phyloP scores from a whole-genome alignment of 179 eudicot genomes.

The Carnegiea gigantea region DNA sequence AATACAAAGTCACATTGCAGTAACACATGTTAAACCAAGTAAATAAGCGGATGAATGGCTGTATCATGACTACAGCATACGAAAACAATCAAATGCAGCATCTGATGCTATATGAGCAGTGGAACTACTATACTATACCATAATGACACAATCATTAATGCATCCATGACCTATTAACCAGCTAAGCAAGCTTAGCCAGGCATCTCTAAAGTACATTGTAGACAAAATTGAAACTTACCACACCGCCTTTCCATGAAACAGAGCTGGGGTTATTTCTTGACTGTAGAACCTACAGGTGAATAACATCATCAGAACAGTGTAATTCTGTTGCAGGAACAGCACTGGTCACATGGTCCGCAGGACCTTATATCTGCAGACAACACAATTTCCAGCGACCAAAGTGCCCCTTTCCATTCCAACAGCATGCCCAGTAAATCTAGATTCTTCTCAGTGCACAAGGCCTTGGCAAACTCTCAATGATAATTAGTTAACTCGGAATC shows the following conservation, averaged over 20 bases:
- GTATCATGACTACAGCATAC: not conserved
- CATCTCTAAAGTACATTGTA: not conserved
- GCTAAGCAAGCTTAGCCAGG: not conserved
- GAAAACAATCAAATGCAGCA: not conserved
- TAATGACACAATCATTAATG: not conserved
- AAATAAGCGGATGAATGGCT: not conserved
- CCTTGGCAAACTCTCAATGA: not conserved
- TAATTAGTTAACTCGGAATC: not conserved
- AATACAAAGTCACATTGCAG: not conserved
- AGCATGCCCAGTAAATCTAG: not conserved
- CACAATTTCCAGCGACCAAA: not conserved
- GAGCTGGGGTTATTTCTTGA: slow-evolving; percentile 67
- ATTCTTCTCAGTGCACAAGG: not conserved
- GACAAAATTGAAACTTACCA: slow-evolving; percentile 49
- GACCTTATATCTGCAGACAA: not conserved
- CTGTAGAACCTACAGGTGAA: slow-evolving; percentile 64
- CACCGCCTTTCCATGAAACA: slow-evolving; percentile 97
- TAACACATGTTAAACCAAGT: not conserved
- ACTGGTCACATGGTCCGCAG: not conserved
- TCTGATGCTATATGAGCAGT: not conserved
- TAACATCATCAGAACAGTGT: slow-evolving; percentile 10
- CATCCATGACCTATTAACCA: not conserved
- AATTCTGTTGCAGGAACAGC: not conserved
- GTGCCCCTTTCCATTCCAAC: not conserved
- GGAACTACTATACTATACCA: not conserved